These are phyloP conservation scores for Mycosphaerella sp. DNA, from an alignment of 2,329 filamentous ascomycete genomes.

Conservation along the genomic window DNA sequence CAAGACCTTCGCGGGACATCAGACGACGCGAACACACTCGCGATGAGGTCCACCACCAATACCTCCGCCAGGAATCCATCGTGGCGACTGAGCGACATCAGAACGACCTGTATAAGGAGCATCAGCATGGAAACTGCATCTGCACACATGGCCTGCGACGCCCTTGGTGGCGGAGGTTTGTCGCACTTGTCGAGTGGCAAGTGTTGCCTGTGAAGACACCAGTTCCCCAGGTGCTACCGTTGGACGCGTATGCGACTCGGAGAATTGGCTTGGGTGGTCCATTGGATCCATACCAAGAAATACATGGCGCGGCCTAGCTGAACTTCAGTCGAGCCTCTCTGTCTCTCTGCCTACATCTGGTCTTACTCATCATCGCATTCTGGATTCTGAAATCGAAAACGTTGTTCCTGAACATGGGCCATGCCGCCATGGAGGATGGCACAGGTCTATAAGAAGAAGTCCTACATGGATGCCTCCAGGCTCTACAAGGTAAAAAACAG, in stretches of 20 bases:
- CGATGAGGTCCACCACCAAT: neutral
- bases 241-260: neutral
- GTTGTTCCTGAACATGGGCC: too few species aligned
- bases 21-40: neutral
- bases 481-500: too few species aligned
- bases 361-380: too few species aligned
- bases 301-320: too few species aligned
- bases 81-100: neutral
- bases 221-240: neutral
- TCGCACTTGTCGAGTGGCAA: neutral
- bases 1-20: neutral
- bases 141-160: slow-evolving; percentile 1
- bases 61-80: neutral
- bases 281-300: too few species aligned
- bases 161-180: slow-evolving; percentile 2
- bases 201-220: slow-evolving; percentile 1
- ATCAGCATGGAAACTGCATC: neutral
- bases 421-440: too few species aligned
- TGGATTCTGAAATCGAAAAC: too few species aligned
- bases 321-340: too few species aligned
- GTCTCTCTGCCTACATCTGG: too few species aligned
- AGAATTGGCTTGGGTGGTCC: too few species aligned
- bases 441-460: too few species aligned
- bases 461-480: too few species aligned
- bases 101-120: neutral